Conservation (phyloP, 495 filamentous ascomycete species). For the Pyronema omphalodes region DNA sequence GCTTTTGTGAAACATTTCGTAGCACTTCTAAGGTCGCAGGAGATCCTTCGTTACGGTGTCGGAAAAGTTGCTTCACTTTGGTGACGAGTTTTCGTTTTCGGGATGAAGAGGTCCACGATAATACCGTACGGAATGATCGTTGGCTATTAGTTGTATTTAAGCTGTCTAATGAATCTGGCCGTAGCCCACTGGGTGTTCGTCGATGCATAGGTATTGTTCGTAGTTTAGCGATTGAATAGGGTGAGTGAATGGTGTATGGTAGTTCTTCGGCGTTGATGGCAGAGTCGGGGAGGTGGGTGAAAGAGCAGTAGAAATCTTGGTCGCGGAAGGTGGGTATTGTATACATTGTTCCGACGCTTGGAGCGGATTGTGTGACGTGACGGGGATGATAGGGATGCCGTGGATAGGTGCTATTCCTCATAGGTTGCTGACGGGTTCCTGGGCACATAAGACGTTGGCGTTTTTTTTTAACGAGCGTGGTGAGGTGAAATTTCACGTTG, state of each 20-base stretch:
- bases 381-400: neutral
- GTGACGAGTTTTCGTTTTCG: conserved; percentile 11
- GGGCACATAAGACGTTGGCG: no score
- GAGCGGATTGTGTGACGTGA: neutral
- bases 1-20: conserved; percentile 1
- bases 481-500: no score
- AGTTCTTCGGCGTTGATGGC: conserved; percentile 8
- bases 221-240: conserved; percentile 8
- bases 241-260: conserved; percentile 12
- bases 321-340: conserved; percentile 8
- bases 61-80: conserved; percentile 16
- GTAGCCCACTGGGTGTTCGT: neutral
- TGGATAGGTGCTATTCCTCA: neutral
- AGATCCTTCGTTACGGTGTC: neutral
- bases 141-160: conserved; percentile 12
- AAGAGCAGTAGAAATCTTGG: conserved; percentile 18
- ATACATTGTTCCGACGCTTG: neutral
- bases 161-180: conserved; percentile 6
- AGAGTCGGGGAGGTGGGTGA: conserved; percentile 8
- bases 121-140: conserved; percentile 13
- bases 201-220: neutral
- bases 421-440: neutral
- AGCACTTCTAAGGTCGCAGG: neutral
- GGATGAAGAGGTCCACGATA: conserved; percentile 12
- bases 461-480: no score